A percentile compares a stretch with the other conserved stretches of the same genome.
Conservation (phyloP, 768 basidiomycete genomes). For the Calocybe gangraenosa region DNA sequence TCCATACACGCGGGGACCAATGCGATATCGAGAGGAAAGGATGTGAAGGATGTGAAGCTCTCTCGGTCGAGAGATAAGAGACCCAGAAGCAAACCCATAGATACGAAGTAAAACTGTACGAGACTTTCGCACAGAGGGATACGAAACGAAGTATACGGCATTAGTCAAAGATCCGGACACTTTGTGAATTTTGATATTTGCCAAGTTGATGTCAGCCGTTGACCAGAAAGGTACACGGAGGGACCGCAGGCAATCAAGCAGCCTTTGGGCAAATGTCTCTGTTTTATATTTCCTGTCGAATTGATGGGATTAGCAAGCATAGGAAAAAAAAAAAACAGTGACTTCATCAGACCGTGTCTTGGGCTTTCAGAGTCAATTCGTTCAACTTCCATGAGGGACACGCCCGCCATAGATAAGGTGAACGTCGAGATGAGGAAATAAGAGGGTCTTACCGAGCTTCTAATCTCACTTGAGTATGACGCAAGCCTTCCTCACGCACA, state of each 20-base stretch:
- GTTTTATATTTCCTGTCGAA: conserved; percentile 60
- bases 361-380: conserved; percentile 25
- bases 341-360: conserved; percentile 33
- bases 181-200: conserved; percentile 61
- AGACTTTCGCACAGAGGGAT: conserved; percentile 40
- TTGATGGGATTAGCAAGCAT: conserved; percentile 18
- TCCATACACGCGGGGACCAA: conserved; percentile 90
- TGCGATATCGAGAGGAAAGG: conserved; percentile 81
- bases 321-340: conserved; percentile 15
- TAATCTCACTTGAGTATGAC: conserved; percentile 50
- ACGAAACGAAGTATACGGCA: conserved; percentile 94
- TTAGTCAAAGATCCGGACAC: conserved; percentile 94
- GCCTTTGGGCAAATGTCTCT: conserved; percentile 43
- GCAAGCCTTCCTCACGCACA: conserved; percentile 55
- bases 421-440: conserved; percentile 21
- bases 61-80: conserved; percentile 81
- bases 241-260: conserved; percentile 52
- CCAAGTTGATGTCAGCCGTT: conserved; percentile 37
- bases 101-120: conserved; percentile 83
- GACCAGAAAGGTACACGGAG: conserved; percentile 62
- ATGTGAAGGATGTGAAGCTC: conserved; percentile 88
- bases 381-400: conserved; percentile 30
- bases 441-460: conserved; percentile 63
- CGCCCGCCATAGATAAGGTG: conserved; percentile 24
- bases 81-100: conserved; percentile 84